Conservation (phyloP, 208 protist genomes). For the Paratrypanosoma confusum region DNA sequence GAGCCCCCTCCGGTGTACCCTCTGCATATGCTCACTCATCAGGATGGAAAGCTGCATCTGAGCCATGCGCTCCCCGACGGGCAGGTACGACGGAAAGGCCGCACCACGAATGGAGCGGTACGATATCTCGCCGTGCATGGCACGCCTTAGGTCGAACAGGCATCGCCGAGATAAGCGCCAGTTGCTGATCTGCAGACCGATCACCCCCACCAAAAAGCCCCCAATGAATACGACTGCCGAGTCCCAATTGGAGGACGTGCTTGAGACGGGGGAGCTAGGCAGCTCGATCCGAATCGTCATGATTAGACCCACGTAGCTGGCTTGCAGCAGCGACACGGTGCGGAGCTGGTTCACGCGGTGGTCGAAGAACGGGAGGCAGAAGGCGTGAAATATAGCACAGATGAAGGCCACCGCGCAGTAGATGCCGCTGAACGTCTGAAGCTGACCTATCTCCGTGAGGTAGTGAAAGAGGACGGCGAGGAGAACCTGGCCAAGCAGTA, state of each 20-base stretch:
- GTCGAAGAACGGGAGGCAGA: constrained; percentile 13
- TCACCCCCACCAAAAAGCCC: constrained; percentile 1
- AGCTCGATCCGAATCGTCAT: not conserved
- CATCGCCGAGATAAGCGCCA: constrained; percentile 6
- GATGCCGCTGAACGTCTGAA: constrained; percentile 3
- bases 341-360: constrained; percentile 10
- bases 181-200: constrained; percentile 3
- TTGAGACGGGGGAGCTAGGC: constrained; percentile 1
- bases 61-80: constrained; percentile 12
- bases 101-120: not conserved
- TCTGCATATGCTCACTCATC: not conserved
- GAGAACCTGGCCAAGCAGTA: constrained; percentile 6
- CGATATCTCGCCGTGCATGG: constrained; percentile 2
- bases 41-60: constrained; percentile 1
- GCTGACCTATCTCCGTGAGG: constrained; percentile 7
- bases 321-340: not conserved
- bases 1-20: not conserved
- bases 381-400: constrained; percentile 5
- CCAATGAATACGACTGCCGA: constrained; percentile 5
- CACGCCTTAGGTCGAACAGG: constrained; percentile 1
- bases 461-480: constrained; percentile 10
- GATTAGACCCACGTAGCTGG: constrained; percentile 6
- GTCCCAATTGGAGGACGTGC: constrained; percentile 3
- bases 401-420: constrained; percentile 5
- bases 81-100: constrained; percentile 8